These are phyloP conservation scores for Chiua sp. DNA, from an alignment of 1,284 basidiomycete species.

Conservation along the genomic window DNA sequence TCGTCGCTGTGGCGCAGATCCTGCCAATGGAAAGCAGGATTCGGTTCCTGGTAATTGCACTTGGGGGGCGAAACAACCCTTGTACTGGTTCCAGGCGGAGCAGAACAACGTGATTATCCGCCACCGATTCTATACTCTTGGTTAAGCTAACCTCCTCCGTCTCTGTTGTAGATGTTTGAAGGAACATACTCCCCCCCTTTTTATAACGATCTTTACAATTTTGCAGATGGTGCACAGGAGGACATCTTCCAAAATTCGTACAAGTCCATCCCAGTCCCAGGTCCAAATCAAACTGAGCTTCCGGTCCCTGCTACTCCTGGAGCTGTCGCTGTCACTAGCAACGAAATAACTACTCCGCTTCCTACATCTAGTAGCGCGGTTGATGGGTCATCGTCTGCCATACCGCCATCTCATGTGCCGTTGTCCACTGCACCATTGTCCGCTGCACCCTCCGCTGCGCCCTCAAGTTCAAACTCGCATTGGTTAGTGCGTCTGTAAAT, in stretches of 20 bases:
- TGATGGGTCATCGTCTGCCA: background rate
- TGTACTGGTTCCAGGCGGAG: conserved; percentile 70
- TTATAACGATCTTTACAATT: conserved; percentile 52
- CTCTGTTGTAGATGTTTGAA: conserved; percentile 45
- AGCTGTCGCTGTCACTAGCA: background rate
- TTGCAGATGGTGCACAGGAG: conserved; percentile 51
- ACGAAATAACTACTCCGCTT: background rate
- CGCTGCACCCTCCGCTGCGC: background rate
- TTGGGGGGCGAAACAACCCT: conserved; percentile 64
- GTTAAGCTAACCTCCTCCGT: background rate
- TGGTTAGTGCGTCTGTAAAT: conserved; percentile 18
- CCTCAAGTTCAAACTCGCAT: conserved; percentile 9
- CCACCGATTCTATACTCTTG: background rate
- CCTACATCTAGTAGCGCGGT: background rate
- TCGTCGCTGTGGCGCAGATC: conserved; percentile 64
- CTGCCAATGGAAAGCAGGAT: conserved; percentile 42
- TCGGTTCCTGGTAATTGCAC: conserved; percentile 68
- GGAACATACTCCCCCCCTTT: conserved; percentile 46
- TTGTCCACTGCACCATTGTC: background rate
- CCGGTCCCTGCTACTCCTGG: conserved; percentile 15
- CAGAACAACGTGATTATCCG: conserved; percentile 54
- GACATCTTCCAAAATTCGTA: conserved; percentile 49
- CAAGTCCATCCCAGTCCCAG: conserved; percentile 22
- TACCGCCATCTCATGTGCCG: background rate
- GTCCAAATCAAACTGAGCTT: conserved; percentile 29